Percentiles rank a stretch among this genome's conserved stretches.
Conservation (phyloP, 108 stramenopile genomes). For the Cyclotella atomus region DNA sequence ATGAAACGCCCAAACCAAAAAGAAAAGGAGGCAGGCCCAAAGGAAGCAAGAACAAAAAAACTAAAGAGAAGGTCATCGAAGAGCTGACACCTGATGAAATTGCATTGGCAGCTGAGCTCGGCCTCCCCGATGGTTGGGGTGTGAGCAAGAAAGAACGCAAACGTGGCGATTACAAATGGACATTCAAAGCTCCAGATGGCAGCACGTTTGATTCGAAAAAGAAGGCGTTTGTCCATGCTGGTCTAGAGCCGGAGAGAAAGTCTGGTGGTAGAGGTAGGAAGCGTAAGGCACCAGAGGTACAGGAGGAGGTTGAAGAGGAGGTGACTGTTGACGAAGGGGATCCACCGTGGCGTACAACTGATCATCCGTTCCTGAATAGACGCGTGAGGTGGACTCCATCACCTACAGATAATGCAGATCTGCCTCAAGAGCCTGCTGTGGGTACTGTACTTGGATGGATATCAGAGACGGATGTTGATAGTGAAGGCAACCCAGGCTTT, state of each 20-base stretch:
- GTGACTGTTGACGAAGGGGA: conserved; percentile 60
- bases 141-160: conserved; percentile 30
- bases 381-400: conserved; percentile 51
- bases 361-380: conserved; percentile 65
- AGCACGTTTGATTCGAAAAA: conserved; percentile 62
- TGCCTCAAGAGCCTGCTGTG: conserved; percentile 48
- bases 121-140: conserved; percentile 65
- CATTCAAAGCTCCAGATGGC: conserved; percentile 58
- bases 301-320: conserved; percentile 9
- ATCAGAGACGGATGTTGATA: conserved; percentile 75
- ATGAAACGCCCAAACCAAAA: conserved; percentile 12
- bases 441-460: conserved; percentile 81
- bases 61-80: neutral
- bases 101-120: conserved; percentile 43
- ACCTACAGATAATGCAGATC: neutral
- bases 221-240: conserved; percentile 51
- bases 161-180: conserved; percentile 40
- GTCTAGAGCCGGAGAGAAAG: conserved; percentile 8
- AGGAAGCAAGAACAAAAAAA: conserved; percentile 24
- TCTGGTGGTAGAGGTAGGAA: neutral
- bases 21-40: conserved; percentile 29
- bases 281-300: conserved; percentile 27
- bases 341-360: conserved; percentile 80
- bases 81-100: conserved; percentile 39
- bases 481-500: conserved; percentile 84